Conservation (phyloP, 768 basidiomycete species). For the Gymnopilus junonius region DNA sequence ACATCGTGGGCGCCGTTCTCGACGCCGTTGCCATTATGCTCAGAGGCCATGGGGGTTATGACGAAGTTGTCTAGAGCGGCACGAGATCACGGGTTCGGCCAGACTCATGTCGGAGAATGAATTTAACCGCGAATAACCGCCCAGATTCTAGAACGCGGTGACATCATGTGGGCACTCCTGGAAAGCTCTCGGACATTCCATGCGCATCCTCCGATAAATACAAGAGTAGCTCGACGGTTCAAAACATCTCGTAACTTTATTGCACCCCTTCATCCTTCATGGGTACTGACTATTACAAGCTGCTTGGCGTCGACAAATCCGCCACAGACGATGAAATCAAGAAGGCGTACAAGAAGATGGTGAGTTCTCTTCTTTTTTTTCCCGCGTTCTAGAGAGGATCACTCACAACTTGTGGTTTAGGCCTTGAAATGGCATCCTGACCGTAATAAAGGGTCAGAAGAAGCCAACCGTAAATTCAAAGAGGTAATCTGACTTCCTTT, state of each 20-base stretch:
- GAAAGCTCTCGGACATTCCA: slow-evolving; percentile 28
- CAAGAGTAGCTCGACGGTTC: slow-evolving; percentile 6
- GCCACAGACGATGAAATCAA: slow-evolving; percentile 90
- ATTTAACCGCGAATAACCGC: neutral
- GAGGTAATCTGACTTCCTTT: slow-evolving; percentile 51
- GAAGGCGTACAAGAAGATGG: slow-evolving; percentile 95
- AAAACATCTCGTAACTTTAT: slow-evolving; percentile 7
- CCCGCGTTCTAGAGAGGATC: slow-evolving; percentile 8
- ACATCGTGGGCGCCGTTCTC: neutral
- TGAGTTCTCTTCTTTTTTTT: slow-evolving; percentile 31
- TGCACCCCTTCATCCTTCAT: slow-evolving; percentile 37
- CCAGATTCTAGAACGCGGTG: slow-evolving; percentile 23
- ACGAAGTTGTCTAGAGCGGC: neutral
- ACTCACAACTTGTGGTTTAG: slow-evolving; percentile 30
- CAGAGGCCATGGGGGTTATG: slow-evolving; percentile 8
- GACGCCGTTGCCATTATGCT: neutral
- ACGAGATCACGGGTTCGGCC: neutral
- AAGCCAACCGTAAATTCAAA: slow-evolving; percentile 90
- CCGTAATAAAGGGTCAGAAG: slow-evolving; percentile 84
- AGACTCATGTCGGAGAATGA: slow-evolving; percentile 1
- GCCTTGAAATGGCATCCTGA: slow-evolving; percentile 97
- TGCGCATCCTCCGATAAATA: slow-evolving; percentile 18
- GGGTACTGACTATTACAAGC: slow-evolving; percentile 90
- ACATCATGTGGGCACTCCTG: slow-evolving; percentile 34
- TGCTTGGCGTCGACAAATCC: slow-evolving; percentile 71